Evolutionary conservation across 2,329 filamentous ascomycete genomes (phyloP), one percentile per base, ranked within the genome.

Genomic region (Colletotrichum echinochloae): DNA sequence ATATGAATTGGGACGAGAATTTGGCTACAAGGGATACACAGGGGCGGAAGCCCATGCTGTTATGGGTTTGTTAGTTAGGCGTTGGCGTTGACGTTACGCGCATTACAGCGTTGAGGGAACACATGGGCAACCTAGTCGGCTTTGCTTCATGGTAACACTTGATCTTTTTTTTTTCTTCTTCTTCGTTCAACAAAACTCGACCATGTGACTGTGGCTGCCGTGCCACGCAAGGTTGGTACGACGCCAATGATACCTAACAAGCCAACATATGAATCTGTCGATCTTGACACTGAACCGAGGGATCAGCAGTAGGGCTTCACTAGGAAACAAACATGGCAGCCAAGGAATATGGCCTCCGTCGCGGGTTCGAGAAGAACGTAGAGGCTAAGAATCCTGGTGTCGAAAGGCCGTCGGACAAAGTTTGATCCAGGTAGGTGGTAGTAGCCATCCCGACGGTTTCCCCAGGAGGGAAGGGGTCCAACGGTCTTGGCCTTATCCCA

Each of bases 81-180:
- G 33, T 52, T 28, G 46, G 60, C 60, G 59, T 61, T 61, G 59
- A 14, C 23, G 39, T 39, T 33, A 20, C 41, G n/a, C 46, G 41
- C 33, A 39, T 37, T 20, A 39, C 37, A 61, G 46, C 46, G 44
- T 52, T 20, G 35, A 30, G 33, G 60, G 14, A 26, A 26, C 14
- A 46, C 16, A 37, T 9, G 33, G 37, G n/a, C 44, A 46, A 8
- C 20, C 41, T 37, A 44, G 33, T 60, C 33, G 57, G 30, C 28
- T n/a, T 46, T 48, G 20, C 12, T 48, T 46, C n/a, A n/a, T 18
- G 44, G 28, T 28, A 28, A 49, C n/a, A n/a, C n/a, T n/a, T n/a
- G n/a, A 46, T 5, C n/a, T 46, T n/a, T 9, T 44, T n/a, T 46
- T n/a, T 8, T 35, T 20, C 6, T 20, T 37, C 18, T 12, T 12